Conservation (phyloP, 768 basidiomycete species). For the Lactarius vividus region DNA sequence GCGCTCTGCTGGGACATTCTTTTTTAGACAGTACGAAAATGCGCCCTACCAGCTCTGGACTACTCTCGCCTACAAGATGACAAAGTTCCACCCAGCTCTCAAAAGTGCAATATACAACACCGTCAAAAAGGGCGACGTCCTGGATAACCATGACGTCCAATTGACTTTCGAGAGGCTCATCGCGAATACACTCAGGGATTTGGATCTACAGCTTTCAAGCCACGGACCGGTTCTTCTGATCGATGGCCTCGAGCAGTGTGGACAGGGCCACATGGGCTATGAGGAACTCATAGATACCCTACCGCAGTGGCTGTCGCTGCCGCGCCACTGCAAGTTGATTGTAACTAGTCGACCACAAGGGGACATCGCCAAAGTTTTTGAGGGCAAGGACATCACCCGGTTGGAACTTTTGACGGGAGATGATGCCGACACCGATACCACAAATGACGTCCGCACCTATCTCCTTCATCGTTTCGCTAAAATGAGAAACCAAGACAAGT, state of each 20-base stretch:
- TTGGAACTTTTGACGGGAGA: conserved; percentile 17
- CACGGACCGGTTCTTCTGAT: conserved; percentile 13
- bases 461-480: conserved; percentile 12
- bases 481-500: conserved; percentile 11
- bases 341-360: conserved; percentile 12
- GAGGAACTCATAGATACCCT: conserved; percentile 6
- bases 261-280: neutral
- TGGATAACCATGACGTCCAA: neutral
- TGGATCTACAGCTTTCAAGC: neutral
- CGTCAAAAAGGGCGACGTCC: neutral
- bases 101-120: neutral
- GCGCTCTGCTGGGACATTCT: conserved; percentile 13
- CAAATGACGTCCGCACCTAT: conserved; percentile 8
- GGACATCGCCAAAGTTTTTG: conserved; percentile 15
- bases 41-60: conserved; percentile 8
- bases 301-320: conserved; percentile 6
- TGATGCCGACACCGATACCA: neutral
- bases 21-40: neutral
- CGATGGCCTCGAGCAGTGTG: conserved; percentile 18
- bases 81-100: conserved; percentile 20
- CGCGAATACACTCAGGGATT: neutral
- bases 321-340: conserved; percentile 20
- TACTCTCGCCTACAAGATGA: conserved; percentile 13
- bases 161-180: conserved; percentile 10
- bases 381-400: conserved; percentile 3